Base-by-base conservation (phyloP, 352 stramenopile genomes). In the Phytophthora citricola region DNA sequence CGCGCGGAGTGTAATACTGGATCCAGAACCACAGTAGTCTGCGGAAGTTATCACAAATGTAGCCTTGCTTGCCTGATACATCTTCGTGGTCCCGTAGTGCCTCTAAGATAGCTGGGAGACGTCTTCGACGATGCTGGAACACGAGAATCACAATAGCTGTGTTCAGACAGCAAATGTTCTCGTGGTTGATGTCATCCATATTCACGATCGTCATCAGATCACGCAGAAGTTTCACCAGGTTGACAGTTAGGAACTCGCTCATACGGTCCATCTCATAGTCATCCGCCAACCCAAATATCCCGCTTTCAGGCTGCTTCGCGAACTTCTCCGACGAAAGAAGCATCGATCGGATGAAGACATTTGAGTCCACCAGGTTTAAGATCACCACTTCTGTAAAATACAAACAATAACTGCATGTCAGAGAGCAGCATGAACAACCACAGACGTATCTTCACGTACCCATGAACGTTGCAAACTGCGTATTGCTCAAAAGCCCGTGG, bases 111-210 rank as follows among this genome's bases (percentile, higher is more conserved):
- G 59, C 58, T 6, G 86, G 69, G 4, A 99, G 79, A 20, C 93
- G 76, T 11, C 83, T 57, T n/a, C 92, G 83, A n/a, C 92, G 92
- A 61, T 97, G 77, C 53, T 97, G 91, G 66, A 98, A 98, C 5
- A 99, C 91, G 17, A 98, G 71, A 59, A 99, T 95, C 27, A 98
- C 87, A 34, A 99, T 90, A 9, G 94, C 94, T 41, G 97, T 99
- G 81, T 99, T 99, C 31, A 99, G 71, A 57, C 95, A 98, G 81
- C 97, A 99, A 76, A 99, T 98, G 70, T 99, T 99, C 72, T 99
- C 96, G 71, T 99, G 95, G 66, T 98, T 98, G 63, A 99, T 92
- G 50, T 98, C 96, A 22, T 93, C 85, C 56, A 99, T 79, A 55
- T 92, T 86, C n/a, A 99, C 94, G 41, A 98, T 94, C 7, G 83